phyloP scores from a whole-genome alignment of 1,284 basidiomycete genomes.

The Ustilago crameri region DNA sequence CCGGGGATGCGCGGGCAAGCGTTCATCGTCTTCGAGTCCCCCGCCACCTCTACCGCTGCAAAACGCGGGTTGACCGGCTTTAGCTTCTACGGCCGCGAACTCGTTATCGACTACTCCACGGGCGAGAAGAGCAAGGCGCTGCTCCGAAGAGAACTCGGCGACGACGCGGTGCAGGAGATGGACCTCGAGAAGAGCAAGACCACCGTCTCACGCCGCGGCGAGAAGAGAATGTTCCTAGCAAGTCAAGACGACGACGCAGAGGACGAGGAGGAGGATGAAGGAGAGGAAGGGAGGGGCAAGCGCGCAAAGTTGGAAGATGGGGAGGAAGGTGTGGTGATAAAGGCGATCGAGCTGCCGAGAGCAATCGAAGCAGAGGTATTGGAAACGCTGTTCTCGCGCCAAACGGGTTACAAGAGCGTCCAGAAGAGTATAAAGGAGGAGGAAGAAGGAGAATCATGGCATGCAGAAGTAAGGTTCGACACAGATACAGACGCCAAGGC shows the following conservation, averaged over 20 bases:
- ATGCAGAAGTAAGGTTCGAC: slow-evolving; percentile 74
- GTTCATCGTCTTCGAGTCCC: slow-evolving; percentile 92
- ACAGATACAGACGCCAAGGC: slow-evolving; percentile 77
- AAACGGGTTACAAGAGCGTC: neutral
- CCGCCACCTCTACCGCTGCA: slow-evolving; percentile 86
- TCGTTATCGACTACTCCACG: slow-evolving; percentile 82
- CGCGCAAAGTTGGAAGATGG: slow-evolving; percentile 55
- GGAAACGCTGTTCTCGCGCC: slow-evolving; percentile 10
- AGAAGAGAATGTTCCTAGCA: slow-evolving; percentile 1
- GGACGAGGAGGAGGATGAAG: slow-evolving; percentile 73
- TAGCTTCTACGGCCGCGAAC: slow-evolving; percentile 88
- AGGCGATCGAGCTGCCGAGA: slow-evolving; percentile 78
- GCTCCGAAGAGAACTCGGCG: slow-evolving; percentile 56
- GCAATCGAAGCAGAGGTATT: slow-evolving; percentile 7
- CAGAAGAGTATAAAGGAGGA: neutral
- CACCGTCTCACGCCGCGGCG: slow-evolving; percentile 8
- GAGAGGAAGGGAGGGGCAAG: slow-evolving; percentile 73
- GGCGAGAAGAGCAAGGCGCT: slow-evolving; percentile 84
- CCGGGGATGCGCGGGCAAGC: slow-evolving; percentile 92
- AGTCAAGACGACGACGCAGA: slow-evolving; percentile 65
- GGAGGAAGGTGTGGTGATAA: slow-evolving; percentile 26
- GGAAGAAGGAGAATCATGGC: slow-evolving; percentile 75
- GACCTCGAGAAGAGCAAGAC: slow-evolving; percentile 22
- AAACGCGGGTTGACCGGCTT: slow-evolving; percentile 90
- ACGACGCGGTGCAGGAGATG: slow-evolving; percentile 53